Percentiles rank a stretch among this genome's conserved stretches.
These are phyloP conservation scores for Sporothrix curviconia DNA, from an alignment of 2,329 filamentous ascomycete species.

Conservation along the genomic window DNA sequence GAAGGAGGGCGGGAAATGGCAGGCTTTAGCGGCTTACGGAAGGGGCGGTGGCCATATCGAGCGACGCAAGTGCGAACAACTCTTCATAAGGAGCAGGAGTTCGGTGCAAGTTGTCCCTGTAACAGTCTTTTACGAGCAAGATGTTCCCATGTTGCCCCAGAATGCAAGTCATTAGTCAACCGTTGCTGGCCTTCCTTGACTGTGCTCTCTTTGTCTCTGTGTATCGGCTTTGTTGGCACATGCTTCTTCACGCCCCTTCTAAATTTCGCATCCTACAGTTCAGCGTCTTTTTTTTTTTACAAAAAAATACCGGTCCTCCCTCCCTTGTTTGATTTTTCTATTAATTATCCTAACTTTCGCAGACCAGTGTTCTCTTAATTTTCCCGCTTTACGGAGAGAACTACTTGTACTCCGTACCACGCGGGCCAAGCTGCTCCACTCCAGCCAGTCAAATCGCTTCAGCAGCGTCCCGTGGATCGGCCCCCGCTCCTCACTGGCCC, in stretches of 20 bases:
- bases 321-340: no score
- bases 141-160: no score
- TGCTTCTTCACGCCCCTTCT: no score
- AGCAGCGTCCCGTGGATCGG: constrained; percentile 19
- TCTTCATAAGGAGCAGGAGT: neutral
- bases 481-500: constrained; percentile 17
- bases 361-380: neutral
- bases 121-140: no score
- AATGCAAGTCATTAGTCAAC: no score
- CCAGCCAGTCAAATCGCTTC: constrained; percentile 16
- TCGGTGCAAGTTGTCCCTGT: no score
- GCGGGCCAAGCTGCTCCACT: constrained; percentile 1
- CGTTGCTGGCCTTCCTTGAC: no score
- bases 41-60: neutral
- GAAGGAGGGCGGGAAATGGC: neutral
- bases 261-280: no score
- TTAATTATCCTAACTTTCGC: neutral
- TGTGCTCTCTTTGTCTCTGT: no score
- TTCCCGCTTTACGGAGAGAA: neutral
- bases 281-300: no score
- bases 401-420: neutral
- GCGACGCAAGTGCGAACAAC: neutral
- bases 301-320: no score
- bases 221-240: no score
- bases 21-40: neutral